Conservation (phyloP, 305 asterid species). For the Ilex paraguariensis region DNA sequence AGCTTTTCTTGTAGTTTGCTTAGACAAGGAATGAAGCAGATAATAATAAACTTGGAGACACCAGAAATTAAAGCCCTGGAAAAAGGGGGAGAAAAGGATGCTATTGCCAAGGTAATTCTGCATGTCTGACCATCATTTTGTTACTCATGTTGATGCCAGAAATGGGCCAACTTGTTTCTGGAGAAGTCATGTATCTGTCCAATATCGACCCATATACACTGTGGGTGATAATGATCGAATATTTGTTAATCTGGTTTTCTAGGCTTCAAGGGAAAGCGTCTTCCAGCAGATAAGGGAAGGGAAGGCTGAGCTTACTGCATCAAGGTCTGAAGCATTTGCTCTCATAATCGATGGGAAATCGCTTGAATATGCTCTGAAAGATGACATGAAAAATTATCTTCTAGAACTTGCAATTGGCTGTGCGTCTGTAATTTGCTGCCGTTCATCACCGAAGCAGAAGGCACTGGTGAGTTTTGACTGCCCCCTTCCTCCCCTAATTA, state of each 20-base stretch:
- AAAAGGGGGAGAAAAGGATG: conserved; percentile 20
- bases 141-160: too few species aligned
- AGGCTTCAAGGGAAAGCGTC: conserved; percentile 6
- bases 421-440: not conserved
- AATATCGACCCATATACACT: too few species aligned
- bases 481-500: too few species aligned
- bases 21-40: conserved; percentile 37
- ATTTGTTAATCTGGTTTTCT: not conserved
- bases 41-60: conserved; percentile 18
- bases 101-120: conserved; percentile 26
- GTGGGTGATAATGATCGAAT: too few species aligned
- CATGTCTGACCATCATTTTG: too few species aligned
- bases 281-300: not conserved
- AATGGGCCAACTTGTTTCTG: too few species aligned
- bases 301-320: conserved; percentile 2
- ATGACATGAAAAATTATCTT: not conserved
- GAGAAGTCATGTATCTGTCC: too few species aligned
- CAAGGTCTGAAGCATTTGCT: not conserved
- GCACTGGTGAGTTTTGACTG: not conserved
- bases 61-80: conserved; percentile 26
- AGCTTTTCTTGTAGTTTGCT: conserved; percentile 33
- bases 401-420: conserved; percentile 1
- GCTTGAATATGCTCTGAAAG: not conserved
- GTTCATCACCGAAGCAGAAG: conserved; percentile 4
- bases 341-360: conserved; percentile 4